Conservation (phyloP, 2,329 filamentous ascomycete species). For the Aspergillus sp. region DNA sequence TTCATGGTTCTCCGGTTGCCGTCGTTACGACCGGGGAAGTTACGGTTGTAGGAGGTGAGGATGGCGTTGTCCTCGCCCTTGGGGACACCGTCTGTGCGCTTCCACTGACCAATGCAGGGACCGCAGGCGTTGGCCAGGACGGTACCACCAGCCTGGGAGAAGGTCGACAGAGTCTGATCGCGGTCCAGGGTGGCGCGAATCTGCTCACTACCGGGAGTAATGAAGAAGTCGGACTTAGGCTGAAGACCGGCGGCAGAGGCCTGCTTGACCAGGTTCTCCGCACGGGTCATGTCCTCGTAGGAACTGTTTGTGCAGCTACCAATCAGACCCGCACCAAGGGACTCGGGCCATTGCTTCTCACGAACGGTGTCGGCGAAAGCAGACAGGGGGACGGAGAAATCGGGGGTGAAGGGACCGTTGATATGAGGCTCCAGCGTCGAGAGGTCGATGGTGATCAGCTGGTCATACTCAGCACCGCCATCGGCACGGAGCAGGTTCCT, state of each 20-base stretch:
- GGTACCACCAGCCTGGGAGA: constrained; percentile 81
- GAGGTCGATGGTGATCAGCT: constrained; percentile 86
- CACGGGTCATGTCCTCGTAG: constrained; percentile 97
- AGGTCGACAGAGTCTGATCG: constrained; percentile 82
- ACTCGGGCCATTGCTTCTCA: constrained; percentile 85
- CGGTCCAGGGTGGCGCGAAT: constrained; percentile 91
- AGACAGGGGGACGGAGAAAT: constrained; percentile 89
- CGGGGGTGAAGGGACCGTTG: constrained; percentile 95
- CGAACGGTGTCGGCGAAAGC: constrained; percentile 83
- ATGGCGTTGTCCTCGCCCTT: constrained; percentile 94
- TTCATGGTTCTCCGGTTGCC: constrained; percentile 98
- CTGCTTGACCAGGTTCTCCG: constrained; percentile 89
- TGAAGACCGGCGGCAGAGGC: constrained; percentile 85
- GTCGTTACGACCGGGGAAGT: constrained; percentile 96
- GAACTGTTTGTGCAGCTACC: constrained; percentile 99
- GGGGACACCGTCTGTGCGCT: constrained; percentile 77
- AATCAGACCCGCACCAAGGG: constrained; percentile 89
- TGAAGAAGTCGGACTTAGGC: constrained; percentile 88
- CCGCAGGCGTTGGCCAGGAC: constrained; percentile 94
- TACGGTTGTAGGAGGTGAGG: constrained; percentile 96
- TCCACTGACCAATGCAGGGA: constrained; percentile 94
- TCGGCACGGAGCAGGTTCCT: constrained; percentile 74
- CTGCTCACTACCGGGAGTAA: constrained; percentile 95
- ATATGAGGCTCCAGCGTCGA: constrained; percentile 90
- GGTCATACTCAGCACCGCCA: constrained; percentile 80